Evolutionary conservation across 208 protist species (phyloP).

Genomic region (Trypanosoma cruzi): DNA sequence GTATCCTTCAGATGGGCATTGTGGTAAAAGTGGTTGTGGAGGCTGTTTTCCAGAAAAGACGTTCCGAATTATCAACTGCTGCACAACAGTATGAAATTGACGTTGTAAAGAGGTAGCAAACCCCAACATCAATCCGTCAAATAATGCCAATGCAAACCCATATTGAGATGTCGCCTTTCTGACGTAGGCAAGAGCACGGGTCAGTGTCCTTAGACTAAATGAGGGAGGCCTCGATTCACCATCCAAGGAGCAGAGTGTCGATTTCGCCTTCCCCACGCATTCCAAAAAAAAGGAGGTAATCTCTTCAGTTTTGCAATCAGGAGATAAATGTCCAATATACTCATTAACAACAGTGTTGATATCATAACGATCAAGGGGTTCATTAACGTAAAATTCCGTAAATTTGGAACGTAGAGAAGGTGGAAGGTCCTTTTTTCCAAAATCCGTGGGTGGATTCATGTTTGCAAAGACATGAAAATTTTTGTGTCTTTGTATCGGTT

Average conservation of each 20-base stretch:
- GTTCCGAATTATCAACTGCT: constrained; percentile 90
- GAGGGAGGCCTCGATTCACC: constrained; percentile 93
- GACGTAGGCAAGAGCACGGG: constrained; percentile 95
- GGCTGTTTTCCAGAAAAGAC: constrained; percentile 84
- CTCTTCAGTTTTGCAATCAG: constrained; percentile 85
- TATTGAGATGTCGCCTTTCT: constrained; percentile 89
- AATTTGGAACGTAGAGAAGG: constrained; percentile 95
- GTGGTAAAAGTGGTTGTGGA: constrained; percentile 52
- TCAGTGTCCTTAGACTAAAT: constrained; percentile 98
- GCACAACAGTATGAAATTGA: constrained; percentile 84
- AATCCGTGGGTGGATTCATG: constrained; percentile 99
- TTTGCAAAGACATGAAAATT: constrained; percentile 99
- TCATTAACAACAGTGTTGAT: constrained; percentile 93
- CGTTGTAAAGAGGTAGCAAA: constrained; percentile 97
- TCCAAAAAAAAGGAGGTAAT: constrained; percentile 97
- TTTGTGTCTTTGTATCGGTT: constrained; percentile 90
- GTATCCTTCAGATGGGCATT: constrained; percentile 31
- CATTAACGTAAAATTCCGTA: constrained; percentile 98
- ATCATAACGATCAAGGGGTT: constrained; percentile 95
- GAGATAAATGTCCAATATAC: constrained; percentile 85
- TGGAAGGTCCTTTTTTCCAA: constrained; percentile 99
- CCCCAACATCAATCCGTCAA: constrained; percentile 95
- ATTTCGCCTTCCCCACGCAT: constrained; percentile 81
- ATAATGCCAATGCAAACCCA: constrained; percentile 95
- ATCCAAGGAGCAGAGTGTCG: constrained; percentile 92